Base-by-base conservation (phyloP, 2,329 filamentous ascomycete species). In the Grosmannia huntii region DNA sequence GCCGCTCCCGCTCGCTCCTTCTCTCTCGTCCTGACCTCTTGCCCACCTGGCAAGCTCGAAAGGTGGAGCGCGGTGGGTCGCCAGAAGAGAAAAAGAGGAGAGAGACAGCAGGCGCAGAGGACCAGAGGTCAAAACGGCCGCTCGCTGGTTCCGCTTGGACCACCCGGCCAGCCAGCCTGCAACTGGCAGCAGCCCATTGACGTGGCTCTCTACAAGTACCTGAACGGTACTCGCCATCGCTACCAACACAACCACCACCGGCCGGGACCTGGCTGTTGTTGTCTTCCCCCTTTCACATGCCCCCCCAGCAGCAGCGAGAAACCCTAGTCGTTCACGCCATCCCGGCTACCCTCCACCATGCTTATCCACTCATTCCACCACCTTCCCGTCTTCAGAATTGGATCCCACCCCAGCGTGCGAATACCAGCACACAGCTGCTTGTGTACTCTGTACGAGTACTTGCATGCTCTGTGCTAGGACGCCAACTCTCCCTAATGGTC, bases 251-350 rank as follows among this genome's bases (percentile, higher is more conserved):
- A 46, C 19, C 41, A 46, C n/a, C 41, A 23, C 16, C n/a, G n/a
- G 9, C 5, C 41, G 19, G 36, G 36, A 38, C 36, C 36, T 38
- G 36, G 36, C 36, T 38, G 36, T 16, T 38, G 36, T 19, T 23
- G 41, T 46, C 41, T 46, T 46, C 41, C 41, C 41, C 41, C n/a
- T 46, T 46, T 23, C 19, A n/a, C 41, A 46, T 23, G 1, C 41
- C 41, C 41, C 41, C 41, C 41, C 41, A 16, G 21, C 46, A 21
- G n/a, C 46, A 49, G 46, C 44, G 19, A 12, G 7, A 23, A n/a
- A 38, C 52, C 52, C 33, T 54, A 33, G 53, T 55, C 36, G 33
- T 55, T 55, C 53, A 55, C 53, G 53, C 53, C 53, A 55, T 55
- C 36, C 53, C 33, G 53, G 53, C 33, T 49, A 16, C 46, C 21